Base-by-base conservation (phyloP, 2,329 filamentous ascomycete species). In the Capronia americana region DNA sequence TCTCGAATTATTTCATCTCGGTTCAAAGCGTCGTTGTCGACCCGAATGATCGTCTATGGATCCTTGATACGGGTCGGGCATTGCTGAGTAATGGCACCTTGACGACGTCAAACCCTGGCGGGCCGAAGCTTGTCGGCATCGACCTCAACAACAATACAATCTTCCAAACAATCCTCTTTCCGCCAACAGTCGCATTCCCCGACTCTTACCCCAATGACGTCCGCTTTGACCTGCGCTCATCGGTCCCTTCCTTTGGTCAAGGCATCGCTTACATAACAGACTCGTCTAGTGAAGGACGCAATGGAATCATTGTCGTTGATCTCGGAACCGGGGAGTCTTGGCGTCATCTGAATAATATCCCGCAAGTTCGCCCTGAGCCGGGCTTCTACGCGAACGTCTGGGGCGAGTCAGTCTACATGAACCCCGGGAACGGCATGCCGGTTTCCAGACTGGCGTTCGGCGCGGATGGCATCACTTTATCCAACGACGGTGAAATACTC, bases 181-280 rank as follows among this genome's bases (percentile, higher is more conserved):
- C 81, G 0, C 66, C 75, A 1, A 78, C 74, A 6, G 82, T 85
- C 10, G 82, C 81, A 5, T 82, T 78, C 59, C 68, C 80, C 12
- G 81, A 83, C 69, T 82, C 78, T 30, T 86, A 86, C 67, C 78
- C 84, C 41, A 86, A 86, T 71, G 84, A 86, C 67, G 76, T 86
- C 8, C 81, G 84, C 57, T 83, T 86, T 73, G 83, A 86, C 69
- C 77, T 85, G n/a, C 78, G 79, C 14, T 59, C 79, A 2, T 81
- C 80, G 0, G 67, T 74, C 14, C 53, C 69, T 12, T 54, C 60
- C 2, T 77, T 77, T 2, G 82, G 82, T 2, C 69, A 79, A 30
- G 83, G 83, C 20, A 71, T 85, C 14, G 83, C 82, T 0, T 86
- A 86, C 72, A 84, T 86, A 71, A 85, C 83, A 26, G 84, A 86